Evolutionary conservation across 768 basidiomycete genomes (phyloP), one percentile per base, ranked within the genome.

Genomic region (Lentinula sp.): DNA sequence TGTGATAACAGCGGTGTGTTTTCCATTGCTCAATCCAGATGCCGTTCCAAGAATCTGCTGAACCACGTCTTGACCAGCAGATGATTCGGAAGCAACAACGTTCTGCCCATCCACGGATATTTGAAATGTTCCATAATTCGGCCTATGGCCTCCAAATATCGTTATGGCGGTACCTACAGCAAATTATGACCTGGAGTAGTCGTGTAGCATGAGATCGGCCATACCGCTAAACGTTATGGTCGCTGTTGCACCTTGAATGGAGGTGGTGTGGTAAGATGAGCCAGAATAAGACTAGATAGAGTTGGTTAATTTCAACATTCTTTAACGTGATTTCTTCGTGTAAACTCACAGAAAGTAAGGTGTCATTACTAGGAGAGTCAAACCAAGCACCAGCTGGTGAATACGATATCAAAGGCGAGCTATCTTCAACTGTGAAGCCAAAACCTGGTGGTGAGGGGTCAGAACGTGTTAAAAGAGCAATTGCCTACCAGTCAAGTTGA

Each of bases 401-500:
- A 65, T 84, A 85, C 61, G 73, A 65, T 67, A 85, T 76, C 61
- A 84, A 73, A 68, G 83, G 81, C 63, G 83, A 83, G 68, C 76
- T 72, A 65, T 85, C 83, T 66, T 84, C 83, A 66, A 81, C 84
- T 86, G 61, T n/a, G 52, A 16, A 46, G 45, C 11, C 11, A 13
- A 16, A 15, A 10, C 2, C 2, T 43, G 42, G 8, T 40, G 21
- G 23, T 31, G 55, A 32, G 55, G 1, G 13, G 10, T 8, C 31
- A 52, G 31, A 13, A 21, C 10, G n/a, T 11, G 11, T 16, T 15
- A 28, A 9, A 21, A 40, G 35, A 37, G 23, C 45, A 15, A 62
- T 10, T n/a, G 10, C 46, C 69, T 37, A 80, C 80, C 74, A 62
- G 76, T 74, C 49, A 81, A 65, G 62, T 76, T 74, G 68, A 77